These are phyloP conservation scores for Colletotrichum spaethianum DNA, from an alignment of 2,329 filamentous ascomycete species.

Conservation along the genomic window DNA sequence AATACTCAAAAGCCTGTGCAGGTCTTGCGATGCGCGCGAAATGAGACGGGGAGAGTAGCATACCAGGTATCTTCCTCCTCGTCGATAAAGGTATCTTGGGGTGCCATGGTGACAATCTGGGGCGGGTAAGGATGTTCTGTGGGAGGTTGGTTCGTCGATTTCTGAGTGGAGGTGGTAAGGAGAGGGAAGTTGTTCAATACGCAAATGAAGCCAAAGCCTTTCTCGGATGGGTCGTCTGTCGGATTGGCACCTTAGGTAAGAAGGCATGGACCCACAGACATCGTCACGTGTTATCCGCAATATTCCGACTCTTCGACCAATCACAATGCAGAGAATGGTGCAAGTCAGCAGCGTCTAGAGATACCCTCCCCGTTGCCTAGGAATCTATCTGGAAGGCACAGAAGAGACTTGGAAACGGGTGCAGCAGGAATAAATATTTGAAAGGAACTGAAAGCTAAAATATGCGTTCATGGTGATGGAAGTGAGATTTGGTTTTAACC, in stretches of 20 bases:
- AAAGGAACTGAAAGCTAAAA: not conserved
- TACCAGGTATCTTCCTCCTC: conserved; percentile 81
- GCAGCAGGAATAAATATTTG: not conserved
- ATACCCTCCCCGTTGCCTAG: conserved; percentile 15
- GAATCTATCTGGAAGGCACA: not conserved
- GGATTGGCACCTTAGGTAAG: conserved; percentile 35
- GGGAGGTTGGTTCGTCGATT: conserved; percentile 29
- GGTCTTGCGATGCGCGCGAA: conserved; percentile 7
- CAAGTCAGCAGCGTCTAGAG: conserved; percentile 35
- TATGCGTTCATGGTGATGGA: too few species aligned
- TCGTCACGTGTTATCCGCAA: conserved; percentile 8
- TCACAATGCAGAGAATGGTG: conserved; percentile 21
- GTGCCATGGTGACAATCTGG: conserved; percentile 67
- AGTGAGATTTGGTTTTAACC: not conserved
- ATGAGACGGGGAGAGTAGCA: conserved; percentile 46
- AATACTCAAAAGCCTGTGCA: conserved; percentile 1
- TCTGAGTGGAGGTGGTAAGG: conserved; percentile 38
- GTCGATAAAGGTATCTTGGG: conserved; percentile 79
- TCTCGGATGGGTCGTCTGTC: conserved; percentile 36
- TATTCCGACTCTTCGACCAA: not conserved
- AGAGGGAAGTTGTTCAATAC: conserved; percentile 43
- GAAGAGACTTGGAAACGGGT: not conserved
- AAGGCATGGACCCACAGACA: not conserved
- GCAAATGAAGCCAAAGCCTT: conserved; percentile 41
- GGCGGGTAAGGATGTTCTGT: conserved; percentile 20